Evolutionary conservation across 805 yeast species (phyloP), one percentile per base, ranked within the genome.

Genomic region (Pichia heedii): DNA sequence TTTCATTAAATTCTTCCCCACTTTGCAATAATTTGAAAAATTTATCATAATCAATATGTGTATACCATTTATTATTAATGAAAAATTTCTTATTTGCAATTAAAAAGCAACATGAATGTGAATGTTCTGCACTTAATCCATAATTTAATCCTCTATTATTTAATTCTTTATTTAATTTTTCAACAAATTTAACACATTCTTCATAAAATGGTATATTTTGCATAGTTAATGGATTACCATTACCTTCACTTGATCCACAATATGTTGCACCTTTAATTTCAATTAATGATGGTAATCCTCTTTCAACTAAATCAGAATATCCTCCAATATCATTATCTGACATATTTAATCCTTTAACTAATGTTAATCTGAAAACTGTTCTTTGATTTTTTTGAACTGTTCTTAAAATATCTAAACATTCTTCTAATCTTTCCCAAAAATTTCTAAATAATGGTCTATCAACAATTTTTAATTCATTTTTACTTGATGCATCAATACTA

Each of bases 221-320:
- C 97, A 88, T 88, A 3, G 96, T 87, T 51, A 88, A 69, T 39
- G 95, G 89, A 56, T 88, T 86, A 29, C 93, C 89, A 59, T 85
- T 84, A 37, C 81, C 86, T 44, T 66, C 67, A 12, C 95, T 83
- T 0, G 94, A 82, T 0, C 97, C 97, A 68, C 96, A 87, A 66
- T 85, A 88, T 0, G 97, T 88, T 12, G 95, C 96, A 43, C 97
- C 97, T 63, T 88, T 88, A 47, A 88, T 82, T 62, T 88, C 97
- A 46, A 88, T 83, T 54, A 88, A 84, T 36, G 95, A 81, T 2
- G 97, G 97, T 47, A 68, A 65, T 3, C 88, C 96, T 44, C 79
- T 72, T 46, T 73, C 82, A 18, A 89, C 93, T 70, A 89, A 70
- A 57, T 86, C 95, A 0, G 95, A 96, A 58, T 88, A 88, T 10